Evolutionary conservation across 2,329 filamentous ascomycete genomes (phyloP), one percentile per base, ranked within the genome.

Genomic region (Paraconiothyrium sp.): DNA sequence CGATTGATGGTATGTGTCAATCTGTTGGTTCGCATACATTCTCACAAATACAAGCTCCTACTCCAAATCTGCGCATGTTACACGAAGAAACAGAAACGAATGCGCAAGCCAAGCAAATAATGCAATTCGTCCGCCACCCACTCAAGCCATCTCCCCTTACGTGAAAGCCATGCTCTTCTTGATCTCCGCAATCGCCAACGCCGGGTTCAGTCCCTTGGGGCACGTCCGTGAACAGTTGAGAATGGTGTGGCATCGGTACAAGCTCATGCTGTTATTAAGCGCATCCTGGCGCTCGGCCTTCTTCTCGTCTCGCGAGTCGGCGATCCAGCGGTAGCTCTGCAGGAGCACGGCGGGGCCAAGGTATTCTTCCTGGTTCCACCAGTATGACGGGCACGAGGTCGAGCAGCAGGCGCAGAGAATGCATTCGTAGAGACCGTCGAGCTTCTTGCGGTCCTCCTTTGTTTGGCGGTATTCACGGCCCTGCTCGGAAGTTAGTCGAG

Each of bases 301-400:
- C 81, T 88, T 89, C 88, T 97, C 91, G 80, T 99, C 95, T 82
- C 95, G 91, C 47, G 92, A 96, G 81, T 99, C 95, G 77, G 90
- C 91, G 70, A 99, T 86, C 95, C 95, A 99, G 78, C 94, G 90
- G 89, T 98, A 99, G 9, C 93, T 97, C 84, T 99, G 95, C 70
- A 99, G 89, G 57, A 99, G 91, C 64, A 99, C 92, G 70, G 95
- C 95, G 62, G 95, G 95, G 67, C 95, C 95, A 54, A 99, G 92
- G 85, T 99, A 99, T 82, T 98, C 94, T 84, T 98, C 94, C 72
- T 91, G 90, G 86, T 99, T 99, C 95, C 95, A 99, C 95, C 95
- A 99, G 87, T 99, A 99, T 20, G 93, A 97, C n/a, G 95, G 95
- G 87, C 95, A 99, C 50, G 94, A 97, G 24, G 95, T 99, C 70